A percentile compares a stretch with the other conserved stretches of the same genome.
phyloP scores from a whole-genome alignment of 169 alveolate genomes.

The Amoebophrya sp. region DNA sequence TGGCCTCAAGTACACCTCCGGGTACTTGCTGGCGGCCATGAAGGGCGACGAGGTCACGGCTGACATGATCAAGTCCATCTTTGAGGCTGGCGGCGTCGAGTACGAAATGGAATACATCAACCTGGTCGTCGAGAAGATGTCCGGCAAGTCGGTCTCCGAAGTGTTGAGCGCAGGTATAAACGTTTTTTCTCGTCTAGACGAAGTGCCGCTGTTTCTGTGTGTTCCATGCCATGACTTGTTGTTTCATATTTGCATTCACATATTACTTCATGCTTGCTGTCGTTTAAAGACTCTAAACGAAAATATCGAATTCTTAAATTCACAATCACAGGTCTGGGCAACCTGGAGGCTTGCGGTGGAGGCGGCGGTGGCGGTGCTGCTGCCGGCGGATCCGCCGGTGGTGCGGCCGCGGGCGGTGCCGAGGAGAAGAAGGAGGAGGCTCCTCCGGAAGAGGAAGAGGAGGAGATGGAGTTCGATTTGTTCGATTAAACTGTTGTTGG shows the following conservation, averaged over 20 bases:
- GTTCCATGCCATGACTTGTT: too few species aligned
- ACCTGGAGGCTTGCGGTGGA: constrained; percentile 19
- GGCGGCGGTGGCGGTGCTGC: constrained; percentile 22
- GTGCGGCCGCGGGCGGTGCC: not conserved
- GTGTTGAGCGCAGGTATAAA: not conserved
- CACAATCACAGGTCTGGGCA: not conserved
- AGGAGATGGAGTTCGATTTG: not conserved
- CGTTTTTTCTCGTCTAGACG: not conserved
- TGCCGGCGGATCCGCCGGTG: not conserved
- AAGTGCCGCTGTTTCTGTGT: too few species aligned
- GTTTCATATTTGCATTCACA: too few species aligned
- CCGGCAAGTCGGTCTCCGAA: not conserved
- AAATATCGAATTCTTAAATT: too few species aligned
- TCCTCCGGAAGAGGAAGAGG: not conserved
- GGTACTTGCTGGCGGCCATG: not conserved
- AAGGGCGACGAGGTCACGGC: constrained; percentile 25
- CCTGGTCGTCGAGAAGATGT: not conserved
- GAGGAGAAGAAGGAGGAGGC: not conserved
- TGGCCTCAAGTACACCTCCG: not conserved
- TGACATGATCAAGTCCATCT: not conserved
- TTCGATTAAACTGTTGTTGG: too few species aligned
- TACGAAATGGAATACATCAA: not conserved
- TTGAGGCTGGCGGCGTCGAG: not conserved
- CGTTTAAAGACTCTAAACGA: too few species aligned
- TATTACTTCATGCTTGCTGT: too few species aligned